Percentiles rank a stretch among this genome's conserved stretches.
Conservation (phyloP, 345 rosid genomes). For the Fremontodendron californicum region DNA sequence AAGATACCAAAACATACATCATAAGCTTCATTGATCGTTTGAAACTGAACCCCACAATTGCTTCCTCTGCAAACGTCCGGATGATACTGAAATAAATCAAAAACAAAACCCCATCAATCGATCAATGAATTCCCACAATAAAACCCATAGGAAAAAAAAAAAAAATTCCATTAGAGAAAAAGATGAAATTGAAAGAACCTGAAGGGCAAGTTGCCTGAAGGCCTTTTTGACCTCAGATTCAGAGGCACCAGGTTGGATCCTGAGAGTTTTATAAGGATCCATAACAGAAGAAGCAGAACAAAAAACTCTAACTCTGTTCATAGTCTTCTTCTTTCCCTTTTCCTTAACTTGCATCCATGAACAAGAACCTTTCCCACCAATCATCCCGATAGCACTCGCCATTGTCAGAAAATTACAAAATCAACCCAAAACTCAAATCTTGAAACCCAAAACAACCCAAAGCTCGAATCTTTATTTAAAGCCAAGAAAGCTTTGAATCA, state of each 20-base stretch:
- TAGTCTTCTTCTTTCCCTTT: slow-evolving; percentile 34
- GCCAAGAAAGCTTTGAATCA: neutral
- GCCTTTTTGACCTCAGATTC: slow-evolving; percentile 89
- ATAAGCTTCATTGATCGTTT: slow-evolving; percentile 79
- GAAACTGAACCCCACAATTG: slow-evolving; percentile 74
- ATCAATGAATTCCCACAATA: neutral
- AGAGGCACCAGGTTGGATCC: slow-evolving; percentile 70
- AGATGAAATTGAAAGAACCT: slow-evolving; percentile 35
- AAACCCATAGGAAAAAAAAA: neutral
- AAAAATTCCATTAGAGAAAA: neutral
- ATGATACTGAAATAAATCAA: slow-evolving; percentile 59
- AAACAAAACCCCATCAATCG: neutral
- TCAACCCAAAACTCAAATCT: neutral
- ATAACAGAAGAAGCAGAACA: slow-evolving; percentile 42
- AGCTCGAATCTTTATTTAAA: neutral
- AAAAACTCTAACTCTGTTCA: slow-evolving; percentile 28
- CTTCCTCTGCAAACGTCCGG: slow-evolving; percentile 96
- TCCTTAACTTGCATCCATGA: slow-evolving; percentile 41
- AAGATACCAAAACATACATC: slow-evolving; percentile 45
- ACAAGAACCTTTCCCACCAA: slow-evolving; percentile 42
- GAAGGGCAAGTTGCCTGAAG: slow-evolving; percentile 72
- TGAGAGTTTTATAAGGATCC: slow-evolving; percentile 71
- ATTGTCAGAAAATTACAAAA: neutral
- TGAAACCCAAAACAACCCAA: neutral
- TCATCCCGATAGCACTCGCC: slow-evolving; percentile 26